Evolutionary conservation across 192 early-diverging fungal genomes (phyloP).

Genomic region (Gigaspora rosea): DNA sequence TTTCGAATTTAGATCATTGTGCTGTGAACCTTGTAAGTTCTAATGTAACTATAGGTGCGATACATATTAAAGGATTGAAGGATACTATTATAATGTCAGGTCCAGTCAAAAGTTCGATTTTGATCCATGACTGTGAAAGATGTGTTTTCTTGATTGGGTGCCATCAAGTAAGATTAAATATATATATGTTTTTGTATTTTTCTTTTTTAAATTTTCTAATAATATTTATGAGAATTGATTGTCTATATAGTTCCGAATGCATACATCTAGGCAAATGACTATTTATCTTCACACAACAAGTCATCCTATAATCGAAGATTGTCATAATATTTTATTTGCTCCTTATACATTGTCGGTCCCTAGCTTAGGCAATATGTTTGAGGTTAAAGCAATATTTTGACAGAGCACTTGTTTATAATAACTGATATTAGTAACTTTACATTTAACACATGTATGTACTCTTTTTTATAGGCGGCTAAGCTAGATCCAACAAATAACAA

Average conservation of each 20-base stretch:
- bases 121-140: constrained; percentile 65
- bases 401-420: neutral
- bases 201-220: no score
- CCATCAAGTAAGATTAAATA: constrained; percentile 63
- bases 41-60: constrained; percentile 57
- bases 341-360: constrained; percentile 50
- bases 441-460: neutral
- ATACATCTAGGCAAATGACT: constrained; percentile 64
- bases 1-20: constrained; percentile 60
- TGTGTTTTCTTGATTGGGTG: constrained; percentile 70
- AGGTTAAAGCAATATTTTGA: constrained; percentile 23
- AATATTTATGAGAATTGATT: neutral
- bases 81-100: constrained; percentile 63
- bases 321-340: constrained; percentile 66
- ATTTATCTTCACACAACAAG: constrained; percentile 72
- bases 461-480: constrained; percentile 30
- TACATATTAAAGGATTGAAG: constrained; percentile 75
- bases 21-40: constrained; percentile 63
- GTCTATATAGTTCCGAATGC: constrained; percentile 73
- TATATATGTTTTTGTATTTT: no score
- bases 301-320: constrained; percentile 88
- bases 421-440: neutral
- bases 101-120: constrained; percentile 69
- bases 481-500: constrained; percentile 46
- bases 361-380: constrained; percentile 39